These are phyloP conservation scores for Eutrema heterophyllum DNA, from an alignment of 345 rosid species.

Conservation along the genomic window DNA sequence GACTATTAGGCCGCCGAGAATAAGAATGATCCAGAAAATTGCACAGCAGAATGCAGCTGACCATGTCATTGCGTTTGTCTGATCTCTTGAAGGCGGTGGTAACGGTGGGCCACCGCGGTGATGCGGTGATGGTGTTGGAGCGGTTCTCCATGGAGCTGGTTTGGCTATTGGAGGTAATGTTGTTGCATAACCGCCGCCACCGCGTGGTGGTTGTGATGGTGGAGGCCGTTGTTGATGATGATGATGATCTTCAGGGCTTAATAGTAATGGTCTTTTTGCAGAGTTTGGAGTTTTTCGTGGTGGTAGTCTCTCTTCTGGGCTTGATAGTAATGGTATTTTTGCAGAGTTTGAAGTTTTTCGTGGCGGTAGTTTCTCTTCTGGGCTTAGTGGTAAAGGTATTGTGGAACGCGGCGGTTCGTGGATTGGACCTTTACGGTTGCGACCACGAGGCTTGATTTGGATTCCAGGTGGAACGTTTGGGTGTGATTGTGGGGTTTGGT, in stretches of 20 bases:
- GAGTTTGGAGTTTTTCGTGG: not conserved
- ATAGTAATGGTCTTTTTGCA: conserved; percentile 8
- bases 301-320: conserved; percentile 6
- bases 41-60: conserved; percentile 60
- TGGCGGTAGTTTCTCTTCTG: conserved; percentile 20
- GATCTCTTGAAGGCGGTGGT: conserved; percentile 19
- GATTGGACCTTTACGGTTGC: conserved; percentile 5
- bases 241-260: conserved; percentile 25
- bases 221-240: not conserved
- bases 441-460: conserved; percentile 21
- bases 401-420: conserved; percentile 9
- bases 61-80: conserved; percentile 52
- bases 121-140: conserved; percentile 32
- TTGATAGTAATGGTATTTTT: not conserved
- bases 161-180: conserved; percentile 30
- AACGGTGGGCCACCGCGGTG: not conserved
- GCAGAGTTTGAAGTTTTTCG: conserved; percentile 9
- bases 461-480: not conserved
- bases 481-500: not conserved
- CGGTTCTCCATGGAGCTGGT: conserved; percentile 26
- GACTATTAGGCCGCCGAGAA: conserved; percentile 65
- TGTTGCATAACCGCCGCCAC: conserved; percentile 18
- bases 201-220: not conserved
- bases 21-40: conserved; percentile 57
- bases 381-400: conserved; percentile 30